phyloP scores from a whole-genome alignment of 371 early-diverging fungal genomes.

The Rhizopus stolonifer region DNA sequence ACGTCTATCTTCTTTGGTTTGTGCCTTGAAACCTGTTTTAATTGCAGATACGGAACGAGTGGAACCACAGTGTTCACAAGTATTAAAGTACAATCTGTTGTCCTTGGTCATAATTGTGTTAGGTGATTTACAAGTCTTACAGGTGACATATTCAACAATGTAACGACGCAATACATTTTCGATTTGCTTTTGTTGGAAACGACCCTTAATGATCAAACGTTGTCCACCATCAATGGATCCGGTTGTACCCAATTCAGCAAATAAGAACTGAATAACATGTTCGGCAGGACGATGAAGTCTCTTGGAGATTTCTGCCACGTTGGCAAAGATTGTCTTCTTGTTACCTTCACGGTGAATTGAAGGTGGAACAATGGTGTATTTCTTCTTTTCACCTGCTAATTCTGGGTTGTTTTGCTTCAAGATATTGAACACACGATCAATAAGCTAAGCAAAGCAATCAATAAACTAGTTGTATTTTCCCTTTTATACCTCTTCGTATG shows the following conservation, averaged over 20 bases:
- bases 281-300: slow-evolving; percentile 95
- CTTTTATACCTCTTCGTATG: slow-evolving; percentile 77
- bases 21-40: slow-evolving; percentile 98
- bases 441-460: slow-evolving; percentile 48
- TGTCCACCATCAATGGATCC: slow-evolving; percentile 96
- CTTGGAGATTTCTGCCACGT: slow-evolving; percentile 91
- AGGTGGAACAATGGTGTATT: slow-evolving; percentile 93
- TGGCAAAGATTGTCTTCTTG: slow-evolving; percentile 96
- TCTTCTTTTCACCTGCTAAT: slow-evolving; percentile 87
- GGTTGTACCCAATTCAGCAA: slow-evolving; percentile 97
- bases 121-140: slow-evolving; percentile 98
- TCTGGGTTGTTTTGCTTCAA: slow-evolving; percentile 95
- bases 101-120: slow-evolving; percentile 97
- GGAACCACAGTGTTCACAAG: slow-evolving; percentile 98
- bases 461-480: not conserved
- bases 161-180: slow-evolving; percentile 98
- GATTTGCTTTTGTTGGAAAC: slow-evolving; percentile 98
- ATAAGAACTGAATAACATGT: slow-evolving; percentile 97
- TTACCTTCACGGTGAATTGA: slow-evolving; percentile 91
- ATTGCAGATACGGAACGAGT: slow-evolving; percentile 96
- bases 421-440: slow-evolving; percentile 89
- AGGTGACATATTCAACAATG: slow-evolving; percentile 99
- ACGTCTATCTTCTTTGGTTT: slow-evolving; percentile 68
- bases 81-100: slow-evolving; percentile 96
- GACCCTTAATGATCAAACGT: slow-evolving; percentile 96